Base-by-base conservation (phyloP, 768 basidiomycete species). In the Leccinum rimulosum region DNA sequence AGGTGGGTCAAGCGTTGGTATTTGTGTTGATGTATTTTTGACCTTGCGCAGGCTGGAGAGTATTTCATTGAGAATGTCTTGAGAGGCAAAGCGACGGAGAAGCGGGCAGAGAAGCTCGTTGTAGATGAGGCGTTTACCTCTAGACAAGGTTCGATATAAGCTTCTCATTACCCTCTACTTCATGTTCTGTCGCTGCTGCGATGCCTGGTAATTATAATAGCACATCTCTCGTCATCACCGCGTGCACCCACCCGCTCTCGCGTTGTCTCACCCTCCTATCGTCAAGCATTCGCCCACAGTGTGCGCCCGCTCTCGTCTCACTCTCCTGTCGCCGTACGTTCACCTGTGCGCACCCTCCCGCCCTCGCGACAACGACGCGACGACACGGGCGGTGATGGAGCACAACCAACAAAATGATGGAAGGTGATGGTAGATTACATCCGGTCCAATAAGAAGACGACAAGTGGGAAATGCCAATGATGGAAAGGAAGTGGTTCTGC, bases 21-120 rank as follows among this genome's bases (percentile, higher is more conserved):
- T 17, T 22, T 22, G 45, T 4, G 36, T 27, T 22, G 38, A 53
- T 45, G 4, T 28, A 28, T 54, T 40, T 57, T 52, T 64, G 52
- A 63, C 50, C 27, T 33, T 19, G 35, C 56, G 30, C 58, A 96
- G 94, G 95, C 95, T n/a, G 95, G 95, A 27, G 95, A 98, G 70
- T 96, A 84, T 72, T 98, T 89, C 76, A 92, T 98, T 40, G 93
- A 95, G 74, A 96, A 95, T 66, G 89, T 96, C 4, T 75, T 94
- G 59, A 83, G 82, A 61, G 84, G 83, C 11, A 89, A 85, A 68
- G 80, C 73, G 5, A 67, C 63, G 10, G 77, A 81, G 65, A 81
- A 76, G 60, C 75, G 74, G 61, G 61, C 76, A 4, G 68, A 71
- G 60, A 70, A 65, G 8, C 64, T 79, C 14, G 55, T 76, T 22